These are phyloP conservation scores for Sanghuangporus baumii DNA, from an alignment of 1,284 basidiomycete genomes.

Conservation along the genomic window DNA sequence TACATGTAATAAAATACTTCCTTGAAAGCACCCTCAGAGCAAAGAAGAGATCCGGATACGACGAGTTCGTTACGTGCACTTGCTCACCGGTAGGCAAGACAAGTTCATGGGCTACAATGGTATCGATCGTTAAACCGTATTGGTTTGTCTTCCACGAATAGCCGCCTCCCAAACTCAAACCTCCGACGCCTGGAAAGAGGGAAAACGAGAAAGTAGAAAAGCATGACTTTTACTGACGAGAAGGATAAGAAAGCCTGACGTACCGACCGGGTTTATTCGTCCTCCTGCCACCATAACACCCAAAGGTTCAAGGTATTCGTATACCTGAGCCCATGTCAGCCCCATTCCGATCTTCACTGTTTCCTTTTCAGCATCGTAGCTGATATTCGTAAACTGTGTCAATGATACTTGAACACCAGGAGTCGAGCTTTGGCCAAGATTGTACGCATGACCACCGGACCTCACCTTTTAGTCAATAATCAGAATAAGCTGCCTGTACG, in stretches of 20 bases:
- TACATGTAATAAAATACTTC: neutral
- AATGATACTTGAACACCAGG: constrained; percentile 24
- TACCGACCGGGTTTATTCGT: constrained; percentile 18
- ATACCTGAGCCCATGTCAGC: constrained; percentile 23
- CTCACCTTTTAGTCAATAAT: constrained; percentile 17
- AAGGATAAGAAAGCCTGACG: neutral
- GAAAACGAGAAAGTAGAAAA: neutral
- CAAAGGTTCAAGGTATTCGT: constrained; percentile 18
- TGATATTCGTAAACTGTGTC: constrained; percentile 19
- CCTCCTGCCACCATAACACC: constrained; percentile 22
- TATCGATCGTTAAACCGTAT: constrained; percentile 14
- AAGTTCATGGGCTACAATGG: constrained; percentile 10
- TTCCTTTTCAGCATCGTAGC: constrained; percentile 11
- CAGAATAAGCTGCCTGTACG: neutral
- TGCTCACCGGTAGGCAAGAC: constrained; percentile 11
- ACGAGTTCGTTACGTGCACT: constrained; percentile 8
- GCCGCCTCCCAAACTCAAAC: constrained; percentile 14
- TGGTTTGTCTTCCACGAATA: constrained; percentile 19
- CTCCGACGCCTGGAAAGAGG: constrained; percentile 12
- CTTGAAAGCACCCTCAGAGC: constrained; percentile 7
- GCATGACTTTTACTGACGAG: neutral
- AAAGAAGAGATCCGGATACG: constrained; percentile 18
- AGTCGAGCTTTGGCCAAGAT: constrained; percentile 23
- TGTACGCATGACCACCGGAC: constrained; percentile 23
- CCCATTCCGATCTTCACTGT: constrained; percentile 20